phyloP scores from a whole-genome alignment of 345 rosid genomes.

The Eucalyptus marginata region DNA sequence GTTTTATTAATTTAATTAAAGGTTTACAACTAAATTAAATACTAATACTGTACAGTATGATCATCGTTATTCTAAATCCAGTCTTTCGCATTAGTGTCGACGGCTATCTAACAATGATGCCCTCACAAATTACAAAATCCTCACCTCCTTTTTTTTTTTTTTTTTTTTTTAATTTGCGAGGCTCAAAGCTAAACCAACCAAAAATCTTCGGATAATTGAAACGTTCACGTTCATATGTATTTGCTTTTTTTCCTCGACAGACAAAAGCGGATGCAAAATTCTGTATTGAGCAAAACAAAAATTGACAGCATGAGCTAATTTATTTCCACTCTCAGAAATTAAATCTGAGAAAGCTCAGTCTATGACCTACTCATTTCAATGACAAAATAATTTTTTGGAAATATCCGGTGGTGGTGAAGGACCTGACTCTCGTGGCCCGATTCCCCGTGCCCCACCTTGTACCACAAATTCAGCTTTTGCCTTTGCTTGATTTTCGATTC shows the following conservation, averaged over 20 bases:
- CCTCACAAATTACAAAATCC: background rate
- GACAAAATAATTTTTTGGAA: background rate
- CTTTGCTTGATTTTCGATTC: background rate
- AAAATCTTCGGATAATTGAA: background rate
- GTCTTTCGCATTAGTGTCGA: background rate
- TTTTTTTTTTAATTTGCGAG: background rate
- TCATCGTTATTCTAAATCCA: background rate
- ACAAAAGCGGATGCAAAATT: background rate
- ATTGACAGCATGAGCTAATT: background rate
- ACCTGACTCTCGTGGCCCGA: background rate
- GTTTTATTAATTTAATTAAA: background rate
- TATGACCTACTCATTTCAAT: background rate
- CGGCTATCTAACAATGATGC: background rate
- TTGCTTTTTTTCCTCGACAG: background rate
- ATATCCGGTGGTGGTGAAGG: background rate
- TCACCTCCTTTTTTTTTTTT: background rate
- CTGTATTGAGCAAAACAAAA: background rate
- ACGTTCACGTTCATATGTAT: background rate
- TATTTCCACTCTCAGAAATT: background rate
- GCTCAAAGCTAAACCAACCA: background rate
- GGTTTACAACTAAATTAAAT: background rate
- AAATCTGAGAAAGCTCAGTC: background rate
- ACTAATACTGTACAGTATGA: fast-evolving
- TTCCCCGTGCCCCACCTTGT: background rate
- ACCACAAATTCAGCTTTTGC: background rate